Base-by-base conservation (phyloP, 2,329 filamentous ascomycete genomes). In the Fusarium nematophilum region DNA sequence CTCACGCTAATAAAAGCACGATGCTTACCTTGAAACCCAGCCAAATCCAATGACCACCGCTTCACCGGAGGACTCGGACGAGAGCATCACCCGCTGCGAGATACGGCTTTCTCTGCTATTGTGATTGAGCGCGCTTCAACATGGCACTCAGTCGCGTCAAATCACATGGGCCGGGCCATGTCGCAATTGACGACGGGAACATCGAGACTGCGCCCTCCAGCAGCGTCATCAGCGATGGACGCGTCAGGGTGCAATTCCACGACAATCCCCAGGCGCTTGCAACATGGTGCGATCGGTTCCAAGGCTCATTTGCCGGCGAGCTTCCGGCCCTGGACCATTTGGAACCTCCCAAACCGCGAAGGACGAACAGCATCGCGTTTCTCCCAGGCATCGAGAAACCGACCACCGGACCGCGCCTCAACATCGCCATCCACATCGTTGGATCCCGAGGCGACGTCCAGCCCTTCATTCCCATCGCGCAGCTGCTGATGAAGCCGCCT, bases 381-480 rank as follows among this genome's bases (percentile, higher is more conserved):
- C 25, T 67, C 13, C 53, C 66, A 9, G 60, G 49, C 3, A 33
- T 48, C 31, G 51, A 60, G 40, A 66, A 66, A 34, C 53, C 60
- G 1, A 23, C 50, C 4, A 31, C 57, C 30, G 48, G 49, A 6
- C 71, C 69, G 11, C 66, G 70, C 7, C 61, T 74, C 2, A 69
- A 70, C 34, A 71, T 74, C 25, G 72, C 70, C 10, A 74, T 74
- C 23, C 72, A 72, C 38, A 71, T 74, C 15, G 72, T 74, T 27
- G 72, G 72, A 6, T 73, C 71, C 2, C 61, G 72, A 17, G 70
- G 70, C 26, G 70, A 73, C 31, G 69, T 72, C 3, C 85, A 88
- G 53, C 85, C 85, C 0, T 87, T 88, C 48, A 74, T 88, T 44
- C 82, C 84, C 0, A 73, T 88, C 2, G 85, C 87, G 0, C 77